phyloP scores from a whole-genome alignment of 1,284 basidiomycete species.

The Megacollybia platyphylla region DNA sequence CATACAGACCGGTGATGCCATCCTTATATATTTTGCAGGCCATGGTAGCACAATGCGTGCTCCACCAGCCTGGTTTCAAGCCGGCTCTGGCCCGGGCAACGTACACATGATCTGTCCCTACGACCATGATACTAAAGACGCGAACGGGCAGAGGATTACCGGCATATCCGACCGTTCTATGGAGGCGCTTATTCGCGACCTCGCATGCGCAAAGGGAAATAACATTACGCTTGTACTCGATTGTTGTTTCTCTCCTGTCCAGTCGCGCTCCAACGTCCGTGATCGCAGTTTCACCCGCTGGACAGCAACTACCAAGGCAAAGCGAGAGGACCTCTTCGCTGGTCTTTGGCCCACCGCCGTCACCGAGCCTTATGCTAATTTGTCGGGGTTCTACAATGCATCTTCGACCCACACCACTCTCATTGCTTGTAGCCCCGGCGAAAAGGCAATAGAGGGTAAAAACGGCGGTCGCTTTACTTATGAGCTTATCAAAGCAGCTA shows the following conservation, averaged over 20 bases:
- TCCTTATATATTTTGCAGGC: slow-evolving; percentile 57
- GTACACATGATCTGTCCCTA: slow-evolving; percentile 52
- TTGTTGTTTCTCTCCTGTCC: slow-evolving; percentile 41
- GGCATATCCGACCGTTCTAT: slow-evolving; percentile 58
- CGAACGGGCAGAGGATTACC: slow-evolving; percentile 29
- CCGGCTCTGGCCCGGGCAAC: slow-evolving; percentile 17
- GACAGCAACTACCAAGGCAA: slow-evolving; percentile 38
- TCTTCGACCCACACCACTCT: slow-evolving; percentile 36
- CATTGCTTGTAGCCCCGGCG: slow-evolving; percentile 37
- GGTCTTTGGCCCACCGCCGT: slow-evolving; percentile 35
- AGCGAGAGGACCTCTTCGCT: slow-evolving; percentile 34
- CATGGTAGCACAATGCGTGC: slow-evolving; percentile 45
- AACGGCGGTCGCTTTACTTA: slow-evolving; percentile 48
- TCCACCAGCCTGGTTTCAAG: slow-evolving; percentile 42
- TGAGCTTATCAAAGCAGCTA: slow-evolving; percentile 32
- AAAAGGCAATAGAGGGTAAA: slow-evolving; percentile 43
- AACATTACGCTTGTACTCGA: slow-evolving; percentile 58
- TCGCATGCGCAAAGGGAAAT: slow-evolving; percentile 43
- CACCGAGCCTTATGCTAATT: slow-evolving; percentile 19
- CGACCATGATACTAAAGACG: slow-evolving; percentile 39
- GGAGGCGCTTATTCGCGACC: slow-evolving; percentile 40
- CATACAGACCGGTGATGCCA: slow-evolving; percentile 46
- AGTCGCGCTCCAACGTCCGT: slow-evolving; percentile 21
- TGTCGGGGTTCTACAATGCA: slow-evolving; percentile 34
- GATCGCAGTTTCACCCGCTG: slow-evolving; percentile 36